phyloP scores from a whole-genome alignment of 768 basidiomycete genomes.

The Boletus bicolor region DNA sequence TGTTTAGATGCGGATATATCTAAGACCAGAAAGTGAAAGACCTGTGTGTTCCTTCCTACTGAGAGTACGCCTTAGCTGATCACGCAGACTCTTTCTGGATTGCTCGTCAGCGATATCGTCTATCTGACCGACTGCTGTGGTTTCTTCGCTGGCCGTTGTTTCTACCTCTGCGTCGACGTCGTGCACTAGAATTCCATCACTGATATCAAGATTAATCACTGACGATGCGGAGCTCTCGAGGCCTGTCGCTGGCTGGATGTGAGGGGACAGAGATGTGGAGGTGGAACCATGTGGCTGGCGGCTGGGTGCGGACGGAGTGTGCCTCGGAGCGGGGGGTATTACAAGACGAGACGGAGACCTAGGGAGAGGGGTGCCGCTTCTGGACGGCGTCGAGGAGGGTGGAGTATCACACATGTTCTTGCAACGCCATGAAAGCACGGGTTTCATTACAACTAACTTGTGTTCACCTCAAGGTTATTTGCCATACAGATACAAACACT shows the following conservation, averaged over 20 bases:
- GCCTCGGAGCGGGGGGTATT: constrained; percentile 48
- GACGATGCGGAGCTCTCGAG: constrained; percentile 71
- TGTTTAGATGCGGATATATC: constrained; percentile 7
- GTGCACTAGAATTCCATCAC: constrained; percentile 67
- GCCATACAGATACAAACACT: constrained; percentile 19
- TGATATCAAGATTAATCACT: constrained; percentile 60
- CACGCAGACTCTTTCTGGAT: constrained; percentile 62
- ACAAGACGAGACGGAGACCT: constrained; percentile 52
- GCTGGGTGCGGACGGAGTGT: constrained; percentile 54
- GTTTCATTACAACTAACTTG: not conserved
- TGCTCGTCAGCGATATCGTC: constrained; percentile 49
- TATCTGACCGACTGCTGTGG: constrained; percentile 44
- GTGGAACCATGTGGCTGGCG: constrained; percentile 48
- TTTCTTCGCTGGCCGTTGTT: constrained; percentile 51
- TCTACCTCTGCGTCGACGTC: constrained; percentile 66
- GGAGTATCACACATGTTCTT: constrained; percentile 27
- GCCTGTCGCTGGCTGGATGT: constrained; percentile 32
- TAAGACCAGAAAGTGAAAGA: constrained; percentile 18
- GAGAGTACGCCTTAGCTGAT: constrained; percentile 68
- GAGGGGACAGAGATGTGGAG: constrained; percentile 27
- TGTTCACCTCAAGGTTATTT: not conserved
- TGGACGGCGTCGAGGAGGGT: constrained; percentile 34
- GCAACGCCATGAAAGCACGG: constrained; percentile 4
- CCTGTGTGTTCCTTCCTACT: constrained; percentile 51
- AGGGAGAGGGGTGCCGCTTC: constrained; percentile 34